phyloP scores from a whole-genome alignment of 1,139 yeast genomes.

The Suhomyces terraborum region DNA sequence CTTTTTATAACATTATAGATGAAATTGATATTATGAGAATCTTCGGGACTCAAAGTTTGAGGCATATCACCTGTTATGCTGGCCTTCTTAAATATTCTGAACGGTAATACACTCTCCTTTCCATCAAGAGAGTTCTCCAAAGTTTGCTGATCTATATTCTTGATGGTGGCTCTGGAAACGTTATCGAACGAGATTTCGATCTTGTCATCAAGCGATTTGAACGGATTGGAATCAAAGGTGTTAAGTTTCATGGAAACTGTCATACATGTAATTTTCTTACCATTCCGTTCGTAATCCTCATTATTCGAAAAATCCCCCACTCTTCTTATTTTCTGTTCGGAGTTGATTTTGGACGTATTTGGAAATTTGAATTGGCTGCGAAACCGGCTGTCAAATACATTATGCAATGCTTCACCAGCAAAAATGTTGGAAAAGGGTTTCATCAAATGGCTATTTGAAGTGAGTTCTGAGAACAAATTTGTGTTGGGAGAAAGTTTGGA shows the following conservation, averaged over 20 bases:
- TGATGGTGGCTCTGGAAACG: slow-evolving; percentile 26
- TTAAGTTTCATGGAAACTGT: slow-evolving; percentile 39
- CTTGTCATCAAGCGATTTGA: slow-evolving; percentile 27
- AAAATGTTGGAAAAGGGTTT: slow-evolving; percentile 14
- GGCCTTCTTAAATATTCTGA: slow-evolving; percentile 29
- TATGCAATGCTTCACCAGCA: slow-evolving; percentile 13
- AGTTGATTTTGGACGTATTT: slow-evolving; percentile 14
- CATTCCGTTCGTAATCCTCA: background rate
- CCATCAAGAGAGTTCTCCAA: slow-evolving; percentile 36
- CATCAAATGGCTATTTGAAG: slow-evolving; percentile 16
- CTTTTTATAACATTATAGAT: slow-evolving; percentile 34
- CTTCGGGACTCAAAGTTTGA: slow-evolving; percentile 24
- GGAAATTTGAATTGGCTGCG: slow-evolving; percentile 18
- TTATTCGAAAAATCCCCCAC: slow-evolving; percentile 19
- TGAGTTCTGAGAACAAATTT: slow-evolving; percentile 23
- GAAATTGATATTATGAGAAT: slow-evolving; percentile 37
- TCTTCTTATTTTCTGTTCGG: slow-evolving; percentile 13
- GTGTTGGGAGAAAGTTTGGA: slow-evolving; percentile 35
- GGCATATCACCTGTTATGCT: slow-evolving; percentile 1
- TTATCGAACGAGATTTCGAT: slow-evolving; percentile 34
- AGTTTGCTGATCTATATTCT: slow-evolving; percentile 21
- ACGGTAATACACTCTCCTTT: slow-evolving; percentile 30
- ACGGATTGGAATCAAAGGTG: slow-evolving; percentile 38
- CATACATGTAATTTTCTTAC: slow-evolving; percentile 29
- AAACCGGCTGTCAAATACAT: slow-evolving; percentile 18